Evolutionary conservation across 1,284 basidiomycete genomes (phyloP).

Genomic region (Albatrellus sp.): DNA sequence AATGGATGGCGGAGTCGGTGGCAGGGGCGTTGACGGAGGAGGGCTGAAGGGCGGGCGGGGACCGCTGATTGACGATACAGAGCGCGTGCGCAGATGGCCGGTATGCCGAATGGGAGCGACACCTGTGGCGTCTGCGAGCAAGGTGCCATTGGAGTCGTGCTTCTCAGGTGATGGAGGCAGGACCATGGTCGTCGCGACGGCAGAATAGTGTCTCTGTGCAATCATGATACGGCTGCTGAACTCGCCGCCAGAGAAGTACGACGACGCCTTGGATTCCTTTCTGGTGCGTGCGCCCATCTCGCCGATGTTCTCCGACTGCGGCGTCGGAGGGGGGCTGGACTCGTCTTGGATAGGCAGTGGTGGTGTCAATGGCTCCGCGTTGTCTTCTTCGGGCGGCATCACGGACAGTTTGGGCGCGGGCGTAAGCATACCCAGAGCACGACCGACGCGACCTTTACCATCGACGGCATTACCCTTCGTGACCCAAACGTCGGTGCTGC

Average conservation of each 20-base stretch:
- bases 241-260: constrained; percentile 35
- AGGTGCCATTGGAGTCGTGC: constrained; percentile 23
- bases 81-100: constrained; percentile 26
- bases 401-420: constrained; percentile 55
- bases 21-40: constrained; percentile 52
- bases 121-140: constrained; percentile 16
- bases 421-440: constrained; percentile 44
- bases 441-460: constrained; percentile 43
- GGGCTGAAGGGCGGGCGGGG: constrained; percentile 38
- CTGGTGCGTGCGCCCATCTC: constrained; percentile 33
- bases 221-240: constrained; percentile 49
- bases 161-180: constrained; percentile 36
- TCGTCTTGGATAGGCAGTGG: constrained; percentile 23
- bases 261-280: constrained; percentile 37
- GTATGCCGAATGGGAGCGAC: constrained; percentile 21
- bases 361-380: constrained; percentile 28
- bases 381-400: constrained; percentile 30
- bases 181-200: constrained; percentile 48
- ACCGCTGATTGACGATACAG: constrained; percentile 32
- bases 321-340: constrained; percentile 28
- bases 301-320: constrained; percentile 38
- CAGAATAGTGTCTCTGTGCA: constrained; percentile 55
- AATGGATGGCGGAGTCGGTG: constrained; percentile 55
- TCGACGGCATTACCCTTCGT: constrained; percentile 53
- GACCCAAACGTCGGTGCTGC: constrained; percentile 61